Evolutionary conservation across 805 yeast genomes (phyloP), one percentile per base, ranked within the genome.

Genomic region (Starmerella vaccinii): DNA sequence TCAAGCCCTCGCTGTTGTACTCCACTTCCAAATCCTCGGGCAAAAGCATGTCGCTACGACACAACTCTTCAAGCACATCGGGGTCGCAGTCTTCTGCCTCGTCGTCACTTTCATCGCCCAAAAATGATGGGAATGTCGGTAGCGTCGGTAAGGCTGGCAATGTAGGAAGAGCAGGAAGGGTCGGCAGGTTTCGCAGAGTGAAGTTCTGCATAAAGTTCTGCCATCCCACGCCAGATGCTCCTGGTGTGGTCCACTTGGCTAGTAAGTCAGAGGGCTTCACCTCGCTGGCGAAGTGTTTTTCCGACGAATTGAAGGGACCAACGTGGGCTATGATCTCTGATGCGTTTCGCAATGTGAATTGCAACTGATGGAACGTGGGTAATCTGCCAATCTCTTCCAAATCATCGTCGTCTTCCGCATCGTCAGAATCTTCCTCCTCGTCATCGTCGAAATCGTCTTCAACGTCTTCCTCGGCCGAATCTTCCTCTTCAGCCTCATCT

Each of bases 1-100:
- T 63, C 1, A 76, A 68, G 2, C 69, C 68, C 13, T 68, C 67
- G 12, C 66, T 67, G 27, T 65, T 59, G 57, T 74, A 72, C 5
- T 58, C 46, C n/a, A 56, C 52, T 16, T 47, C 50, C 3, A 55
- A 55, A 15, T 64, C 65, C 13, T 75, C 76, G 52, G 76, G 73
- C 53, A 77, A 78, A 41, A 55, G 12, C 7, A 26, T 44, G 12
- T 23, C 44, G 5, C 30, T 47, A 6, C 48, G 37, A 27, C 50
- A 54, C 10, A 83, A 77, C 58, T 68, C 69, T 4, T 49, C 46
- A n/a, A 29, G 32, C 22, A 24, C 43, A 3, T 38, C 40, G 26
- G 45, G 47, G 13, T 34, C 34, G 4, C 50, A 22, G 19, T 49
- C 55, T 16, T 53, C 58, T 13, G 27, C 50, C 12, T 52, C 56